Conservation (phyloP, 202 grass and related monocot species). For the Elaeis oleifera region DNA sequence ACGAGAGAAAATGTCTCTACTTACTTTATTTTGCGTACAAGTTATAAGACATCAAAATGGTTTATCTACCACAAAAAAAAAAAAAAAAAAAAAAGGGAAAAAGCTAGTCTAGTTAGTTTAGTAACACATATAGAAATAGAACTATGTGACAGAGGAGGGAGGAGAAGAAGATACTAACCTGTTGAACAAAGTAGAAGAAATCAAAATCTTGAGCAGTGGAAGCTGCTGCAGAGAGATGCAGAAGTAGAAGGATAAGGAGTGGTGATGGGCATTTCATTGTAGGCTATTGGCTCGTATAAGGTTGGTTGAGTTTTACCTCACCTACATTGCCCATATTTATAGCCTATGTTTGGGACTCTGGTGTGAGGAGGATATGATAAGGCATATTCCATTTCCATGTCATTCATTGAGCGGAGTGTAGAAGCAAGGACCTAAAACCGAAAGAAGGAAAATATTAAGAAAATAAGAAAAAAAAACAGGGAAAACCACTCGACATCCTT, state of each 20-base stretch:
- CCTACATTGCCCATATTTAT: no score
- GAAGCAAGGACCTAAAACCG: no score
- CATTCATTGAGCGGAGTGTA: no score
- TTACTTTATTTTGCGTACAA: no score
- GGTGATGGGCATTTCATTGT: constrained; percentile 31
- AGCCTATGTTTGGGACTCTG: no score
- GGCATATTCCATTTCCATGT: constrained; percentile 23
- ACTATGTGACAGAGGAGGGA: no score
- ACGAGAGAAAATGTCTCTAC: no score
- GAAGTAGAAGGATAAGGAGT: constrained; percentile 2
- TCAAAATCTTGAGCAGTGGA: constrained; percentile 55
- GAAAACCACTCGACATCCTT: no score
- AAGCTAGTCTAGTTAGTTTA: background rate
- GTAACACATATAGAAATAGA: no score
- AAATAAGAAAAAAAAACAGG: no score
- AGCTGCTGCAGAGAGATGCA: constrained; percentile 22
- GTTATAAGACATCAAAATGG: background rate
- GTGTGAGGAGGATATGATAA: background rate
- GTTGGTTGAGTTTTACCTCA: no score
- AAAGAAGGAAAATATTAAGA: no score
- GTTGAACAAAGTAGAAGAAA: constrained; percentile 87
- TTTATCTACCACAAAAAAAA: background rate
- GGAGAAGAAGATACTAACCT: constrained; percentile 20
- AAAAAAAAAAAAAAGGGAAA: background rate
- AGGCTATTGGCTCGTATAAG: background rate